Evolutionary conservation across 2,329 filamentous ascomycete genomes (phyloP), one percentile per base, ranked within the genome.

Genomic region (Periconia macrospinosa): DNA sequence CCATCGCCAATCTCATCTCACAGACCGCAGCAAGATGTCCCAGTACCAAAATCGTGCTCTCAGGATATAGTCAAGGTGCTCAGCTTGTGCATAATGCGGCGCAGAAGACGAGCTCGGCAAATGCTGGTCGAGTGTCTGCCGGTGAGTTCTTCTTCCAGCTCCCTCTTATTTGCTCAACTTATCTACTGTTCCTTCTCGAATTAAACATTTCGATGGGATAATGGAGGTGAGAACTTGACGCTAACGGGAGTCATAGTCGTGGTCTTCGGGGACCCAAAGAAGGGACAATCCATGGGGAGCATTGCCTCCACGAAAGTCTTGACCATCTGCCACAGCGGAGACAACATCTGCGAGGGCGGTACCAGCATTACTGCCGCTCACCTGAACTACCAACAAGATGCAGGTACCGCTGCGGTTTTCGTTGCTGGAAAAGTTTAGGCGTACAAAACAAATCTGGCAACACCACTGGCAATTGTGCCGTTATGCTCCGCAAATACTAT

Each of bases 51-150:
- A 69, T 69, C 20, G 65, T 69, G 0, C 53, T 70, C 2, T 58
- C 62, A 2, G 66, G 68, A 13, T 70, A 70, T 52, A 68, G 71
- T 27, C 75, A 77, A 62, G 74, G 74, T 35, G 73, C 71, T 1
- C 70, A 75, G 51, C 59, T 75, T 2, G 76, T 79, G 1, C 79
- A 81, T 66, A 78, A 77, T 23, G 77, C 76, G 1, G 76, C 75
- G 2, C 62, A 66, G 45, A 64, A 61, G 44, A 60, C 67, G 9
- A 55, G 60, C 10, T 60, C 67, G 9, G 55, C 63, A 2, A 53
- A 52, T 11, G 62, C 63, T 10, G 60, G 61, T 5, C 57, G 59
- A 17, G 58, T 69, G 23, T 57, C 56, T 50, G 63, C 67, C 20
- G 61, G 30, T 33, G 13, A 33, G 30, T 33, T n/a, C 30, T 7